Percentiles rank a stretch among this genome's conserved stretches.
These are phyloP conservation scores for Amanita thiersii DNA, from an alignment of 768 basidiomycete species.

Conservation along the genomic window DNA sequence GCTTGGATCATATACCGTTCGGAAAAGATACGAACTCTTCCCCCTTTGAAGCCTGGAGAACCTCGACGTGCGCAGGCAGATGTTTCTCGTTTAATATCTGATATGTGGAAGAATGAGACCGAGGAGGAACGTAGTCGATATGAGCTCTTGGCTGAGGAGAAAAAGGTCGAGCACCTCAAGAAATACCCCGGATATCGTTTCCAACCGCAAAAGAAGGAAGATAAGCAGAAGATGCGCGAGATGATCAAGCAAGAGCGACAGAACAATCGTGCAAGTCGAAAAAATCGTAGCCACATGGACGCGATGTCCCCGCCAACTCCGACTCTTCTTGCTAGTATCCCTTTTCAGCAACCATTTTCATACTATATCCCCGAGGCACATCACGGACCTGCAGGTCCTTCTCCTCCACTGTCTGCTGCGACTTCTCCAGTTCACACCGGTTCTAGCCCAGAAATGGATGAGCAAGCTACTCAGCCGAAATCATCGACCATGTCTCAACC, in stretches of 20 bases:
- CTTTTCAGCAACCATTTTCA: constrained; percentile 13
- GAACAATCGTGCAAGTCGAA: constrained; percentile 19
- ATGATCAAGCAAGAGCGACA: constrained; percentile 33
- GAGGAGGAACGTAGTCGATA: constrained; percentile 38
- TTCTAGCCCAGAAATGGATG: constrained; percentile 6
- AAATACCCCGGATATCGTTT: constrained; percentile 53
- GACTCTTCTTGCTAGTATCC: constrained; percentile 10
- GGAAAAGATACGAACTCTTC: constrained; percentile 39
- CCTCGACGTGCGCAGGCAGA: constrained; percentile 45
- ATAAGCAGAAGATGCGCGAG: constrained; percentile 32
- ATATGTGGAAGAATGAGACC: constrained; percentile 54
- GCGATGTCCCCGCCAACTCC: constrained; percentile 13
- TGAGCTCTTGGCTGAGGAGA: constrained; percentile 44
- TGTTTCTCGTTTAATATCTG: constrained; percentile 55
- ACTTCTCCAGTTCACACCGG: constrained; percentile 27
- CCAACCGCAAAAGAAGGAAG: constrained; percentile 45
- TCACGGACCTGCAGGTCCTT: constrained; percentile 35
- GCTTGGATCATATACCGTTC: constrained; percentile 81
- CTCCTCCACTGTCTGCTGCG: constrained; percentile 44
- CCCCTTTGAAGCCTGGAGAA: constrained; percentile 23
- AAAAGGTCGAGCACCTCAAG: constrained; percentile 41
- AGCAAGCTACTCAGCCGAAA: not conserved
- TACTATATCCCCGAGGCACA: constrained; percentile 18
- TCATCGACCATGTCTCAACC: constrained; percentile 11
- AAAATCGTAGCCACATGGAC: constrained; percentile 12